Percentiles rank a stretch among this genome's conserved stretches.
Conservation (phyloP, 176 grass and related monocot species). For the Chloris gayana region DNA sequence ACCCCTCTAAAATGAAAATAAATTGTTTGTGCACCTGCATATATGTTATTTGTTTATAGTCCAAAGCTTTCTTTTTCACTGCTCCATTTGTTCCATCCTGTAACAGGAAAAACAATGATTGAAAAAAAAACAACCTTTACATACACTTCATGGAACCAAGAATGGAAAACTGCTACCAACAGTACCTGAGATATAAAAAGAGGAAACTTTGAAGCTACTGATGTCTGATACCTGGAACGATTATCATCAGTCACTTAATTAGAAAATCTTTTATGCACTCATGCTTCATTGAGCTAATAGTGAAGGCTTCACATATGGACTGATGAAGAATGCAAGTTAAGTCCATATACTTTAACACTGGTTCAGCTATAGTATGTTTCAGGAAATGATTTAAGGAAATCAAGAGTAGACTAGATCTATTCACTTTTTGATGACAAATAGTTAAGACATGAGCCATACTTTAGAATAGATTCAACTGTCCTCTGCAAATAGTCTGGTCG, state of each 20-base stretch:
- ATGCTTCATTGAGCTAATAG: constrained; percentile 13
- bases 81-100: constrained; percentile 96
- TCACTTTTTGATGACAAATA: neutral
- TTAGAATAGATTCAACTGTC: constrained; percentile 95
- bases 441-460: constrained; percentile 49
- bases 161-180: constrained; percentile 20
- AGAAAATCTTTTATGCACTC: constrained; percentile 17
- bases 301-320: neutral
- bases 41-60: constrained; percentile 75
- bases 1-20: neutral
- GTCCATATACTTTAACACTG: neutral
- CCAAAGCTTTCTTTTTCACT: constrained; percentile 96
- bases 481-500: constrained; percentile 90
- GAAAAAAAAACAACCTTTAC: neutral
- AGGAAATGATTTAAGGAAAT: neutral
- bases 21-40: constrained; percentile 74
- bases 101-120: constrained; percentile 38
- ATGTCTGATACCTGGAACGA: constrained; percentile 76
- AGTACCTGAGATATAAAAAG: constrained; percentile 96
- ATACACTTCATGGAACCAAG: constrained; percentile 33
- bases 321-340: constrained; percentile 18
- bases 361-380: neutral
- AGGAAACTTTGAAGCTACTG: constrained; percentile 88
- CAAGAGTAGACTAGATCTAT: neutral
- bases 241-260: constrained; percentile 9